Evolutionary conservation across 306 rosid genomes (phyloP).

Genomic region (Oxytropis ochrocephala): DNA sequence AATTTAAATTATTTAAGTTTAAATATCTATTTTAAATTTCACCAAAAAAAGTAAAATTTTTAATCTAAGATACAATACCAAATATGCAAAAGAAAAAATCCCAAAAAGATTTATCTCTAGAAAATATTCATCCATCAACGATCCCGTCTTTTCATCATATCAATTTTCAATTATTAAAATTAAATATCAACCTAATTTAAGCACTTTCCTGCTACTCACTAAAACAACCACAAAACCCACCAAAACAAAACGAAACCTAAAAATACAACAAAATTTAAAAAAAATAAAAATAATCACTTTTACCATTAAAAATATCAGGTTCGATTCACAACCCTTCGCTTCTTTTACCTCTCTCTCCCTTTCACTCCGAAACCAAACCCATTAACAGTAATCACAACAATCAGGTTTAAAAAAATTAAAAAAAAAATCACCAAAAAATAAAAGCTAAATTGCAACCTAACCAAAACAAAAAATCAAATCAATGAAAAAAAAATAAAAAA

Average conservation of each 20-base stretch:
- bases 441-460: neutral
- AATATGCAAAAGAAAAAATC: too few relatives aligned
- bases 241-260: neutral
- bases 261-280: neutral
- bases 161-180: neutral
- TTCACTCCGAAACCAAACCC: neutral
- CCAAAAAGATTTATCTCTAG: neutral
- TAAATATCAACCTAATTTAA: neutral
- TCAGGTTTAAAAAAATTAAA: neutral
- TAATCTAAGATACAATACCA: too few relatives aligned
- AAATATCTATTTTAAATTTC: too few relatives aligned
- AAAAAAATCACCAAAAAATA: neutral
- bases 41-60: too few relatives aligned
- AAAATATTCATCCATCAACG: neutral
- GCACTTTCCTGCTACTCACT: neutral
- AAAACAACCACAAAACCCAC: neutral
- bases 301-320: neutral
- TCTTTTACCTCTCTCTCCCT: neutral
- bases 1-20: too few relatives aligned
- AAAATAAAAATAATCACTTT: neutral
- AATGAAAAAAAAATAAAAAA: neutral
- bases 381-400: neutral
- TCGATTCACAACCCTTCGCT: neutral
- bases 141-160: neutral
- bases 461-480: neutral